Base-by-base conservation (phyloP, 371 early-diverging fungal genomes). In the Apophysomyces elegans region DNA sequence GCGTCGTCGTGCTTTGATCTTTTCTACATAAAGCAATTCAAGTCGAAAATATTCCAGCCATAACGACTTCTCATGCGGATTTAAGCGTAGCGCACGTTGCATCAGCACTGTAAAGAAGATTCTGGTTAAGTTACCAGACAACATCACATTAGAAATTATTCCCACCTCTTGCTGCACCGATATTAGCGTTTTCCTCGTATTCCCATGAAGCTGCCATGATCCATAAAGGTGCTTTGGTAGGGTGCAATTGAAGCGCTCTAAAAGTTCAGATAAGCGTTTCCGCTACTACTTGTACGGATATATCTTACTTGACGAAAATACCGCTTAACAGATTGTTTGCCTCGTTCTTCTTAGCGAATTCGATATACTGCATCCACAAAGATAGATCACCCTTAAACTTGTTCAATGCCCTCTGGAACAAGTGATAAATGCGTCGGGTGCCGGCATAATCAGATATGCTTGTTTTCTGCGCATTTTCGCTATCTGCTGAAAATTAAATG, bases 31-130 rank as follows among this genome's bases (percentile, higher is more conserved):
- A n/a, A 93, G 75, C 21, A 95, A 72, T 76, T 98, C 99, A 36
- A 98, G 83, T 35, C 91, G 88, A 73, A 96, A 95, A 74, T 96
- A 98, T 76, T 95, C 95, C 18, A 87, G 84, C 96, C 97, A 98
- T 39, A 98, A 79, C 59, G 69, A 73, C 67, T 84, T 73, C 58
- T 83, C 76, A 37, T 89, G 83, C 1, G 91, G 85, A 63, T 95
- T 96, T 39, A 97, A 67, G 21, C 97, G 90, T 56, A 98, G 68
- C 0, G 88, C 96, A 9, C 99, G 87, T 74, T 96, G 97, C 77
- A 97, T 71, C 43, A 98, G 79, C 9, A 88, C 78, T 85, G 66
- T 14, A 37, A 4, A 56, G 7, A 50, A 32, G 21, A 11, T 26
- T 32, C n/a, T 21, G 18, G 8, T 7, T 41, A 13, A 37, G 11